Evolutionary conservation across 225 moss, liverwort and hornwort species (phyloP), one percentile per base, ranked within the genome.

Genomic region (Pleurozium schreberi): DNA sequence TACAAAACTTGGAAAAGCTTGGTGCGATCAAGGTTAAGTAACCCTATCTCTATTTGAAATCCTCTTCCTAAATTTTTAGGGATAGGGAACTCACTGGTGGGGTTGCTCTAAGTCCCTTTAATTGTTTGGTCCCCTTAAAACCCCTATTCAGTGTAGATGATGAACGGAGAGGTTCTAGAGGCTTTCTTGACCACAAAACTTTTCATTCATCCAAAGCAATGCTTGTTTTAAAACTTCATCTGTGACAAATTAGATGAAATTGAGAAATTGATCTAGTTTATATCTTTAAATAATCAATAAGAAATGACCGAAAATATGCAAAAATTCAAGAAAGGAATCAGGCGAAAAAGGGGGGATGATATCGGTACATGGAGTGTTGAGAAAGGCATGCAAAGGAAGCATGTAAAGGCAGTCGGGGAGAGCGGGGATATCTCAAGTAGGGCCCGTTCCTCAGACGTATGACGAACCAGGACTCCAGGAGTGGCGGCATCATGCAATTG

Each of bases 141-240:
- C n/a, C n/a, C n/a, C n/a, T n/a, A n/a, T n/a, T n/a, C n/a, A n/a
- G n/a, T n/a, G n/a, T n/a, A n/a, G n/a, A n/a, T n/a, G n/a, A n/a
- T n/a, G 8, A 33, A 75, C 0, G 4, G 0, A 14, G 3, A 36
- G 2, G 2, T 49, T 31, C 4, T 0, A 12, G 8, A 0, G 3
- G 0, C 1, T 22, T 34, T 34, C 8, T 52, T 52, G 0, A 75
- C 8, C 21, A 13, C n/a, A 27, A 40, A 40, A 27, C 18, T 57
- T 58, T 0, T 18, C 18, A 28, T 58, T 79, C 26, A 40, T 58
- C 7, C 5, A n/a, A 26, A 57, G 11, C 7, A 79, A 5, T 79
- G 3, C 4, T 57, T 57, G 3, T 11, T 9, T 75, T 73, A 16
- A 13, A 23, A 40, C 23, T 71, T 43, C 71, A 43, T 34, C 23